phyloP scores from a whole-genome alignment of 345 rosid species.

The Citrus sp. region DNA sequence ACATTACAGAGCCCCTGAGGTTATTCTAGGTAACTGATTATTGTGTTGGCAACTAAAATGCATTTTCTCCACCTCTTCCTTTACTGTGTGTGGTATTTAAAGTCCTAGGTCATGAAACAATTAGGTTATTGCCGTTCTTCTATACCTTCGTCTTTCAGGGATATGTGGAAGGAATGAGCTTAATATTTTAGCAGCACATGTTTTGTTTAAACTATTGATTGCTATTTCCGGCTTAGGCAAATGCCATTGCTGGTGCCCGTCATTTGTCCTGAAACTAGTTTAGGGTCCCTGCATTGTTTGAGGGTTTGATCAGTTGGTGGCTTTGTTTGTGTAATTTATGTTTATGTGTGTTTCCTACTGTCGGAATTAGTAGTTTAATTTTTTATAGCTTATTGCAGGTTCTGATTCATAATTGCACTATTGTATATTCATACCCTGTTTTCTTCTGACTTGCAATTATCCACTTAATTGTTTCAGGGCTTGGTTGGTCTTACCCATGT shows the following conservation, averaged over 20 bases:
- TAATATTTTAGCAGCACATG: background rate
- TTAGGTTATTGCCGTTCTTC: slow-evolving; percentile 6
- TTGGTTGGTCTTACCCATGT: slow-evolving; percentile 87
- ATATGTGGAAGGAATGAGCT: background rate
- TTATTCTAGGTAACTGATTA: slow-evolving; percentile 59
- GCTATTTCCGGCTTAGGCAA: background rate
- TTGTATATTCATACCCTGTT: background rate
- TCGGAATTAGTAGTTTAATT: background rate
- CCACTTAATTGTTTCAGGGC: slow-evolving; percentile 40
- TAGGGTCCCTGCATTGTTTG: background rate
- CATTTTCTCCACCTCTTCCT: slow-evolving; percentile 18
- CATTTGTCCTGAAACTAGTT: background rate
- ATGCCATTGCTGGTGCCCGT: background rate
- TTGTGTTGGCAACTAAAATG: slow-evolving; percentile 18
- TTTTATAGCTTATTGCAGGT: background rate
- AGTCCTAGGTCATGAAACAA: background rate
- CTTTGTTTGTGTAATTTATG: background rate
- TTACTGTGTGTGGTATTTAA: background rate
- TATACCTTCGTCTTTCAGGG: background rate
- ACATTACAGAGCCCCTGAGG: slow-evolving; percentile 89
- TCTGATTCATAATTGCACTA: background rate
- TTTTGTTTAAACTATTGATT: background rate
- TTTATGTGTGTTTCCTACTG: background rate
- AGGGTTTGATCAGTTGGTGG: background rate
- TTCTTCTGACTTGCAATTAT: background rate